Evolutionary conservation across 192 early-diverging fungal species (phyloP).

Genomic region (Bifiguratus adelaidae): DNA sequence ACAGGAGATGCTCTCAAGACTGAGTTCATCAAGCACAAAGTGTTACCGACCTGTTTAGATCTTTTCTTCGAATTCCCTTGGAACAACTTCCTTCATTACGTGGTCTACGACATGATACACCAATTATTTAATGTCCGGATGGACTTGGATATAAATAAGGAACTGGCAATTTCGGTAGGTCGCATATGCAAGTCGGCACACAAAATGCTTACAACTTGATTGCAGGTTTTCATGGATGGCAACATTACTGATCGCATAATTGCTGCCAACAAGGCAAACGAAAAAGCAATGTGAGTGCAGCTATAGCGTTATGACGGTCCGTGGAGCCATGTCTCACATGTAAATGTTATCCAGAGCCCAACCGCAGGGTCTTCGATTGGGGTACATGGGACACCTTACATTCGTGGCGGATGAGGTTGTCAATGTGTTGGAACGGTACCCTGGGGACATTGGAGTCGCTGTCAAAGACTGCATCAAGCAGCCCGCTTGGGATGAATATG

Average conservation of each 20-base stretch:
- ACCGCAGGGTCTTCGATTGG: slow-evolving; percentile 84
- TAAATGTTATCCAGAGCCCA: slow-evolving; percentile 50
- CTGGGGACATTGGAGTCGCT: slow-evolving; percentile 15
- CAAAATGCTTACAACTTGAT: neutral
- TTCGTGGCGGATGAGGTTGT: slow-evolving; percentile 94
- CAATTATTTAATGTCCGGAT: slow-evolving; percentile 94
- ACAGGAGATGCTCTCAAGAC: slow-evolving; percentile 68
- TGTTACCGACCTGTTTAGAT: slow-evolving; percentile 41
- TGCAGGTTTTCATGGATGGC: slow-evolving; percentile 70
- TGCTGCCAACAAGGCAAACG: slow-evolving; percentile 74
- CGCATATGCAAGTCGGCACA: neutral
- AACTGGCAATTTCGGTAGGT: slow-evolving; percentile 35
- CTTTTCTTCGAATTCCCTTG: slow-evolving; percentile 92
- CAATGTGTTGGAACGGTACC: slow-evolving; percentile 72
- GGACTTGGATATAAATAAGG: slow-evolving; percentile 44
- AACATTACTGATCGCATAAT: slow-evolving; percentile 76
- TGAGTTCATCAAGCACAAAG: slow-evolving; percentile 52
- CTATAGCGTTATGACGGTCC: too few relatives aligned
- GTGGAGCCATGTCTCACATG: too few relatives aligned
- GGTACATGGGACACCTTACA: slow-evolving; percentile 98
- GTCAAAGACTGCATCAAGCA: slow-evolving; percentile 31
- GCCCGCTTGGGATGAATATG: slow-evolving; percentile 41
- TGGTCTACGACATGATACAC: slow-evolving; percentile 98
- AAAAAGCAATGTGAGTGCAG: slow-evolving; percentile 57
- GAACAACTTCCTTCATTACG: slow-evolving; percentile 99